Evolutionary conservation across 2,329 filamentous ascomycete species (phyloP), one percentile per base, ranked within the genome.

Genomic region (Trichoderma simmonsii): DNA sequence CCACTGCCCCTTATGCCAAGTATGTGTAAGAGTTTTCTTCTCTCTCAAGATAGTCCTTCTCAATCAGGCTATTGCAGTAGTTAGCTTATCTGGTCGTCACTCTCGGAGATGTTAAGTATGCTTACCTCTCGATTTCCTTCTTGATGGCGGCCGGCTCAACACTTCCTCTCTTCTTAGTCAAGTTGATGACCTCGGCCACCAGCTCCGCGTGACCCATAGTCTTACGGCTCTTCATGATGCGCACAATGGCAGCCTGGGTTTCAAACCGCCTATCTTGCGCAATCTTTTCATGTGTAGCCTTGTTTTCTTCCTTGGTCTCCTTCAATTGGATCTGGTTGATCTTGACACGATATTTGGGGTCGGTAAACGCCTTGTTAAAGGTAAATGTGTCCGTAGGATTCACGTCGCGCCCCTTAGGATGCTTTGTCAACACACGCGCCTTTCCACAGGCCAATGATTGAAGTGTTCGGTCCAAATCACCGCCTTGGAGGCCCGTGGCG

Each of bases 241-340:
- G 86, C 73, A 99, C 96, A 79, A 99, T 97, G 1, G 96, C 95
- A 1, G 96, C 96, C 81, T 99, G 96, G 0, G 95, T 98, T 84
- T 99, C 97, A 78, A 97, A 97, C 78, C 97, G 94, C 65, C 96
- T 86, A 79, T 99, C 96, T 67, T 93, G 92, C 0, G 91, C 91
- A 5, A 99, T 93, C 57, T 94, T 89, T 81, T 97, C 92, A 81
- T 98, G 94, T 1, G 95, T 98, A 77, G 92, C 93, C 82, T 94
- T 93, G 83, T 98, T 98, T 83, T 99, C 96, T 78, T 95, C 92
- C 77, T 92, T 93, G 0, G 96, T 98, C 83, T 99, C 96, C 83
- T 96, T 97, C 65, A 98, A 88, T 82, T 99, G 96, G 76, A 99
- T 96, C 82, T 98, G 95, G 83, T 98, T 99, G 85, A 99, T 98